Evolutionary conservation across 2,329 filamentous ascomycete species (phyloP), one percentile per base, ranked within the genome.

Genomic region (Alternaria triticina): DNA sequence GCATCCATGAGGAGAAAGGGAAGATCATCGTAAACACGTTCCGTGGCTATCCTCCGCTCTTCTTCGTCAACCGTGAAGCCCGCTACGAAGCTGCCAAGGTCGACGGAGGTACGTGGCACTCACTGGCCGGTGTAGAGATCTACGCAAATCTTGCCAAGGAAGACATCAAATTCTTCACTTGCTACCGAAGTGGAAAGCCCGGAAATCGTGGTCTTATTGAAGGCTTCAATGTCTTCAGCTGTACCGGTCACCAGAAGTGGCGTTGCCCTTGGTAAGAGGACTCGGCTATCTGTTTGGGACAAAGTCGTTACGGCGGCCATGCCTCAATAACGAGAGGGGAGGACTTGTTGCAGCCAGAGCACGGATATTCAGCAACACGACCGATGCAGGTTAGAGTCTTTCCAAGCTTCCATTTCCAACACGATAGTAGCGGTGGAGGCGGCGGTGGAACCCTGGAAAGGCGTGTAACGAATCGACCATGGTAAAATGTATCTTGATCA

Each of bases 161-260:
- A 3, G 1, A 40, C 0, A n/a, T 40, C 6, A 0, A 6, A 1
- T 5, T 40, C 5, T 40, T 40, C 0, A 0, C 1, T 40, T 40
- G 36, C 5, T 17, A 40, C 0, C 1, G n/a, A n/a, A n/a, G n/a
- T n/a, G n/a, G n/a, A n/a, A n/a, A n/a, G n/a, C n/a, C n/a, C n/a
- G n/a, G n/a, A n/a, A n/a, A n/a, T n/a, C n/a, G n/a, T n/a, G n/a
- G n/a, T n/a, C n/a, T n/a, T n/a, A n/a, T n/a, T n/a, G n/a, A n/a
- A n/a, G n/a, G n/a, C n/a, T n/a, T n/a, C n/a, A n/a, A n/a, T n/a
- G n/a, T n/a, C n/a, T n/a, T n/a, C n/a, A n/a, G n/a, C n/a, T n/a
- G n/a, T n/a, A n/a, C n/a, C n/a, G n/a, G n/a, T n/a, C n/a, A n/a
- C n/a, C n/a, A n/a, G n/a, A n/a, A n/a, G n/a, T n/a, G n/a, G n/a